phyloP scores from a whole-genome alignment of 192 early-diverging fungal species.

The Lunasporangiospora selenospora region DNA sequence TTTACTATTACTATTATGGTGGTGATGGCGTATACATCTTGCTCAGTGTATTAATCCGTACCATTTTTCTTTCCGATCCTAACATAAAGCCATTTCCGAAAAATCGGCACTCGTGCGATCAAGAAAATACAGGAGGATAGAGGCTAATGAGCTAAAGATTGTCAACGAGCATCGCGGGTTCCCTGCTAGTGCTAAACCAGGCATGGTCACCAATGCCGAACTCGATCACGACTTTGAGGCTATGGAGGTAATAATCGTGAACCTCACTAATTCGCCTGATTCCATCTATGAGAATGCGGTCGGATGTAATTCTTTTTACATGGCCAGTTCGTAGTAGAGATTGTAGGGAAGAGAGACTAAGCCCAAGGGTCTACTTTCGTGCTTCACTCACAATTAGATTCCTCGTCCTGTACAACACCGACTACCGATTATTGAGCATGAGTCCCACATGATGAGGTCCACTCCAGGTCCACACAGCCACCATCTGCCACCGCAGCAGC shows the following conservation, averaged over 20 bases:
- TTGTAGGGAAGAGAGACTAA: too few species aligned
- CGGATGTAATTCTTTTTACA: too few species aligned
- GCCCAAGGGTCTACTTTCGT: too few species aligned
- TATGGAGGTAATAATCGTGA: slow-evolving; percentile 40
- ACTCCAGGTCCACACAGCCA: neutral
- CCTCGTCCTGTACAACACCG: slow-evolving; percentile 9
- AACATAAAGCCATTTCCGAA: slow-evolving; percentile 28
- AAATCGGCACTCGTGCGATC: slow-evolving; percentile 38
- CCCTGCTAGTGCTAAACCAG: slow-evolving; percentile 37
- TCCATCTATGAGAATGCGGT: too few species aligned
- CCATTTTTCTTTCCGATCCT: neutral
- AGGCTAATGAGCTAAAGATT: slow-evolving; percentile 49
- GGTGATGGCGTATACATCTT: too few species aligned
- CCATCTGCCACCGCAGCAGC: neutral
- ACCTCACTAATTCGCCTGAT: too few species aligned
- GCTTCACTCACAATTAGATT: slow-evolving; percentile 5
- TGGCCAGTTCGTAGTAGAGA: neutral
- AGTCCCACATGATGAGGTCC: too few species aligned
- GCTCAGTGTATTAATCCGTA: too few species aligned
- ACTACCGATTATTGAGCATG: too few species aligned
- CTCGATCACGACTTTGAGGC: slow-evolving; percentile 52
- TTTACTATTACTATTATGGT: too few species aligned
- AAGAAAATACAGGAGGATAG: slow-evolving; percentile 39
- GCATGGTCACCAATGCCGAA: slow-evolving; percentile 28
- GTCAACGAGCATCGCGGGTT: slow-evolving; percentile 51